Evolutionary conservation across 306 rosid species (phyloP), one percentile per base, ranked within the genome.

Genomic region (Comarum palustre): DNA sequence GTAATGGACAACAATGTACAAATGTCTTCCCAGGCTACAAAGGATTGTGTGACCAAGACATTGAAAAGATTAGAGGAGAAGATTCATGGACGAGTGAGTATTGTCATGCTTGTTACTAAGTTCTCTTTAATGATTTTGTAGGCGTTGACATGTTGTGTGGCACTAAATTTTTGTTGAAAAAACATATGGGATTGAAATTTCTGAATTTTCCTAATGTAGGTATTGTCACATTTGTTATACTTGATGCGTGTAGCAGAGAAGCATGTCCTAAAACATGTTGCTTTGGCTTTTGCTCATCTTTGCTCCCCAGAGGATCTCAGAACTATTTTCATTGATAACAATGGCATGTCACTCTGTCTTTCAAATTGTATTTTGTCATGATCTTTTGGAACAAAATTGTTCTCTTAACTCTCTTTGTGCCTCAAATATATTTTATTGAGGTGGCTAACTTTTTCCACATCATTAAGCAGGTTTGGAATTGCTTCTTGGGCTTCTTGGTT

Each of bases 11-110:
- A 0, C 9, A 65, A 65, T 65, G 80, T 81, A 64, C 65, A 12
- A 63, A 57, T 75, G 41, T 82, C 45, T 74, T 80, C 82, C 73
- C 86, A 94, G 99, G 96, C 99, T 32, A 94, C 99, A 50, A 94
- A 94, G 83, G 99, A 94, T 85, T 94, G 99, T 79, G 97, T 91
- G 52, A 92, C 99, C 68, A 94, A 94, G 89, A 94, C 99, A n/a
- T 81, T 94, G 81, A 94, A 94, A 84, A 88, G 99, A 87, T 83
- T 94, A 79, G 99, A 91, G 87, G 97, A 94, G 87, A 94, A 94
- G 85, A 94, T 91, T 79, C 96, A 84, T 75, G 92, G 89, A 69
- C 87, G 96, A 67, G 99, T 94, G 83, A 89, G 96, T 77, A 68
- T 64, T 69, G 48, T 76, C 72, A 66, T 73, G 62, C 29, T 73